Conservation (phyloP, 352 stramenopile genomes). For the Phytophthora pini region DNA sequence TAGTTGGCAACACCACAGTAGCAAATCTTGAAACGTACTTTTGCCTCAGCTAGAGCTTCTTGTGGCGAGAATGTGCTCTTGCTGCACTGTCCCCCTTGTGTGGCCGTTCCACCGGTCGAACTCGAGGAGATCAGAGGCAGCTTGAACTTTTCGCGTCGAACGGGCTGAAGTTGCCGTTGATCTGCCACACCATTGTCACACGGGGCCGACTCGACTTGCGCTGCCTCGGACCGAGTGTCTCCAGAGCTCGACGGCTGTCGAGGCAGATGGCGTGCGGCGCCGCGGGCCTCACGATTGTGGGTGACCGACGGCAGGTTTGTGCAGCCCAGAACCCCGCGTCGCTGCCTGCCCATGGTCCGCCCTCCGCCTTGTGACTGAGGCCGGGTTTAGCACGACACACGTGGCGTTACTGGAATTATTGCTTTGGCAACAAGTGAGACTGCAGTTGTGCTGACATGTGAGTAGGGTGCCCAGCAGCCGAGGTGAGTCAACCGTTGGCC, state of each 20-base stretch:
- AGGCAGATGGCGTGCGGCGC: conserved; percentile 19
- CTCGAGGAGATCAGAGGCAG: conserved; percentile 25
- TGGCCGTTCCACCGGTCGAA: conserved; percentile 24
- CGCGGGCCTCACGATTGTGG: conserved; percentile 27
- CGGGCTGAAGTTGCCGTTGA: conserved; percentile 11
- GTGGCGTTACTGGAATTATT: conserved; percentile 7
- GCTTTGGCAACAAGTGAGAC: neutral
- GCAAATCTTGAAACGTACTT: conserved; percentile 21
- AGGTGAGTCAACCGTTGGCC: conserved; percentile 19
- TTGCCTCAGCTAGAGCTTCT: conserved; percentile 25
- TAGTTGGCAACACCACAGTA: conserved; percentile 1
- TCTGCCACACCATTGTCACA: conserved; percentile 24
- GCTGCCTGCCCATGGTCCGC: conserved; percentile 35
- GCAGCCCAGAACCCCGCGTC: conserved; percentile 34
- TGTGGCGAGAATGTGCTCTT: conserved; percentile 14
- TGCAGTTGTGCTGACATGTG: neutral
- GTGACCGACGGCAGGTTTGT: conserved; percentile 43
- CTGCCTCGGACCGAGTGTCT: conserved; percentile 9
- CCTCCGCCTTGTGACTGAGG: conserved; percentile 1
- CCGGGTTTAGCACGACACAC: conserved; percentile 11
- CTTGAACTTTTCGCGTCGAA: conserved; percentile 32
- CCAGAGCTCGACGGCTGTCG: conserved; percentile 6
- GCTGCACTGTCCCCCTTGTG: conserved; percentile 17
- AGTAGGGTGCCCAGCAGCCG: neutral
- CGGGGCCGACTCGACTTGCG: conserved; percentile 2